Conservation (phyloP, 768 basidiomycete genomes). For the Tremella fuciformis region DNA sequence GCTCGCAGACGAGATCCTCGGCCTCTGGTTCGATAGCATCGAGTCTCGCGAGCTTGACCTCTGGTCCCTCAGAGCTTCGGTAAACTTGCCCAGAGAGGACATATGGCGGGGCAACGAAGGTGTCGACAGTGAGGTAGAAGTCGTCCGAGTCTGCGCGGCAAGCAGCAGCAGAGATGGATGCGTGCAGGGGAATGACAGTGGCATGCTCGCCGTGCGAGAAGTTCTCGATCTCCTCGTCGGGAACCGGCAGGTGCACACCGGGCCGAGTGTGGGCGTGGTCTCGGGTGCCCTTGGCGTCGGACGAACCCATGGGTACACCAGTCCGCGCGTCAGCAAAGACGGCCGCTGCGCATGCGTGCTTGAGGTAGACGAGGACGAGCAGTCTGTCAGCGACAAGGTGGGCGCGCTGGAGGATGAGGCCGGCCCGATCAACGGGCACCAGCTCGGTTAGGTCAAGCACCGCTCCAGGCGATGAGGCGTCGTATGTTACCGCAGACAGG, state of each 20-base stretch:
- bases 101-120: conserved; percentile 21
- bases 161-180: conserved; percentile 13
- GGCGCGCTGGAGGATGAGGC: conserved; percentile 11
- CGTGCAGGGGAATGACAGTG: conserved; percentile 19
- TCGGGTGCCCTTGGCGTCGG: conserved; percentile 12
- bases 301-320: conserved; percentile 9
- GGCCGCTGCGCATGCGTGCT: conserved; percentile 20
- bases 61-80: not conserved
- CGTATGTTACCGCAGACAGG: conserved; percentile 7
- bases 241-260: conserved; percentile 11
- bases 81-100: conserved; percentile 9
- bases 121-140: conserved; percentile 18
- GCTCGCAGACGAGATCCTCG: conserved; percentile 18
- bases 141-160: conserved; percentile 9
- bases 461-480: not conserved
- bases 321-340: conserved; percentile 15
- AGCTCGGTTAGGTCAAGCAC: conserved; percentile 11
- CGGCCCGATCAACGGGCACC: conserved; percentile 10
- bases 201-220: conserved; percentile 1
- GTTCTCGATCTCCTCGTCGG: conserved; percentile 13
- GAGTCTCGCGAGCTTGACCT: conserved; percentile 12
- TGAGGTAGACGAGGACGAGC: conserved; percentile 17
- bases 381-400: conserved; percentile 11
- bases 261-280: conserved; percentile 8
- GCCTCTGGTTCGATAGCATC: not conserved